Evolutionary conservation across 1,139 yeast species (phyloP).

Genomic region (Debaryomycetaceae sp.): DNA sequence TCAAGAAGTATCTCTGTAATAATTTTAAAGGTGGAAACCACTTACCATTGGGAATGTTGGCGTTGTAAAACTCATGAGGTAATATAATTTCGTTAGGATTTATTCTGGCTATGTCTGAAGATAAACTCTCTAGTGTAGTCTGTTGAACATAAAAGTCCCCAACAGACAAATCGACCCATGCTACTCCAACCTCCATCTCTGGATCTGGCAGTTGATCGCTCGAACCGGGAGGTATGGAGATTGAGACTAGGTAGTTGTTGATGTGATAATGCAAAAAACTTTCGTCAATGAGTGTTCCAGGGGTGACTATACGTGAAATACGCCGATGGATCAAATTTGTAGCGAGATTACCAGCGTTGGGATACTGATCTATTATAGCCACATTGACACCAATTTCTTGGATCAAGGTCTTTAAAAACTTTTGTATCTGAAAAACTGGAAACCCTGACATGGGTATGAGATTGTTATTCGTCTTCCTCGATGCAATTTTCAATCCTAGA

Average conservation of each 20-base stretch:
- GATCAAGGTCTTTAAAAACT: constrained; percentile 71
- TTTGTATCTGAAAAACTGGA: constrained; percentile 67
- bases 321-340: constrained; percentile 55
- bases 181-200: constrained; percentile 58
- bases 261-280: constrained; percentile 69
- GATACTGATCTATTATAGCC: constrained; percentile 74
- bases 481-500: constrained; percentile 55
- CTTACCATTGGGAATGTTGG: constrained; percentile 36
- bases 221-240: constrained; percentile 54
- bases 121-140: constrained; percentile 51
- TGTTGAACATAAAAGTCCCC: constrained; percentile 73
- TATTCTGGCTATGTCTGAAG: constrained; percentile 61
- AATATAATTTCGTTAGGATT: constrained; percentile 65
- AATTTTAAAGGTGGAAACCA: constrained; percentile 64
- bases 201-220: constrained; percentile 43
- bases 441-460: constrained; percentile 88
- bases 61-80: constrained; percentile 31
- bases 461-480: constrained; percentile 39
- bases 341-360: constrained; percentile 17
- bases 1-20: constrained; percentile 56
- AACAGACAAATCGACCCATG: constrained; percentile 88
- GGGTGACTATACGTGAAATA: constrained; percentile 78
- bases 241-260: constrained; percentile 67
- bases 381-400: constrained; percentile 67
- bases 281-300: constrained; percentile 91